These are phyloP conservation scores for Apium graveolens DNA, from an alignment of 129 eudicot species.

Conservation along the genomic window DNA sequence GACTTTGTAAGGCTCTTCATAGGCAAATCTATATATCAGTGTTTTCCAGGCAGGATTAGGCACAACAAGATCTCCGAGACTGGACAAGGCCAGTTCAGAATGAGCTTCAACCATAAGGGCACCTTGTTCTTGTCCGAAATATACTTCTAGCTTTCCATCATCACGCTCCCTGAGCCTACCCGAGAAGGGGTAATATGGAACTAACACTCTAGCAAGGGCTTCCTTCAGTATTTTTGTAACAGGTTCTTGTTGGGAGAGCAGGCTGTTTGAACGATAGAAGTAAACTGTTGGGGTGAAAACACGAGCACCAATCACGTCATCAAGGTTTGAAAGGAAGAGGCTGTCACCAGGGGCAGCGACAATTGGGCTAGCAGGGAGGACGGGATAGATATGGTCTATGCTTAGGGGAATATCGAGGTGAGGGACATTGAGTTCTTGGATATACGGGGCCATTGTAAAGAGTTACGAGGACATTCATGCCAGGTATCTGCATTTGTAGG, in stretches of 20 bases:
- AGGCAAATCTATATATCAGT: slow-evolving; percentile 50
- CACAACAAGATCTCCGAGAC: slow-evolving; percentile 56
- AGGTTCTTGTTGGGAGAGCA: slow-evolving; percentile 8
- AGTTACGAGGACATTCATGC: slow-evolving; percentile 17
- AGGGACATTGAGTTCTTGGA: slow-evolving; percentile 71
- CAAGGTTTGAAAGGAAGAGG: slow-evolving; percentile 88
- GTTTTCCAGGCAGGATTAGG: slow-evolving; percentile 83
- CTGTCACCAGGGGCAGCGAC: slow-evolving; percentile 36
- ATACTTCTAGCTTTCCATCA: slow-evolving; percentile 71
- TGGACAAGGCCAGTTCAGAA: slow-evolving; percentile 39
- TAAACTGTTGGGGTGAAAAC: slow-evolving; percentile 84
- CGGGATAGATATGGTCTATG: slow-evolving; percentile 29
- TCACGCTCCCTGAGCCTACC: slow-evolving; percentile 63
- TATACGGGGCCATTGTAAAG: slow-evolving; percentile 59
- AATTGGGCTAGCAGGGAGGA: slow-evolving; percentile 44
- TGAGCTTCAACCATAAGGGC: slow-evolving; percentile 66
- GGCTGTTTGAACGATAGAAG: slow-evolving; percentile 39
- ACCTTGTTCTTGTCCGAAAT: slow-evolving; percentile 74
- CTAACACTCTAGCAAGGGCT: slow-evolving; percentile 61
- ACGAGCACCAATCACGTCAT: slow-evolving; percentile 77
- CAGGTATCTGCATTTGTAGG: slow-evolving; percentile 37
- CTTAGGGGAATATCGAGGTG: slow-evolving; percentile 52
- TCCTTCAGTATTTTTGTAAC: slow-evolving; percentile 32
- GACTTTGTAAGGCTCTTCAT: slow-evolving; percentile 74
- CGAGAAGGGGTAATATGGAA: slow-evolving; percentile 86